phyloP scores from a whole-genome alignment of 345 rosid genomes.

The Leavenworthia alabamica region DNA sequence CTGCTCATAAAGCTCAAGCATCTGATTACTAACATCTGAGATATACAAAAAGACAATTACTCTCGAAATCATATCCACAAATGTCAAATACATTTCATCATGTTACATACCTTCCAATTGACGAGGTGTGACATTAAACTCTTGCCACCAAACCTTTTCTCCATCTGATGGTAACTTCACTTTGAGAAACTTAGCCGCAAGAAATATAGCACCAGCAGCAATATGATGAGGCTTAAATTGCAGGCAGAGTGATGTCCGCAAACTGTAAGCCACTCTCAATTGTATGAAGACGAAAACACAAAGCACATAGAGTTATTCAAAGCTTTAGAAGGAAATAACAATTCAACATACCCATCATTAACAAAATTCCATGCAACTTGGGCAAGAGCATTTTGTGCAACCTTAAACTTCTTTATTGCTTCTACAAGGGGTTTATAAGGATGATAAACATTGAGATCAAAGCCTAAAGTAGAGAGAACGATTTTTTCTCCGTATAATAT shows the following conservation, averaged over 20 bases:
- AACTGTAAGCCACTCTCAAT: conserved; percentile 78
- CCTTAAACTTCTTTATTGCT: conserved; percentile 91
- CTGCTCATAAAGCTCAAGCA: conserved; percentile 88
- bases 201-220: conserved; percentile 98
- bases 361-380: conserved; percentile 99
- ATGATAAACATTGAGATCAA: conserved; percentile 82
- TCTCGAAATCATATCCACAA: not conserved
- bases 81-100: not conserved
- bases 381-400: conserved; percentile 95
- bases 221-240: conserved; percentile 99
- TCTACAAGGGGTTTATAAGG: conserved; percentile 96
- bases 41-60: not conserved
- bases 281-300: conserved; percentile 42
- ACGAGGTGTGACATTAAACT: conserved; percentile 94
- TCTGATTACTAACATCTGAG: conserved; percentile 92
- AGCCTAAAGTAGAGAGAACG: conserved; percentile 84
- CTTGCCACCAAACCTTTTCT: conserved; percentile 99
- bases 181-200: conserved; percentile 96
- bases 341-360: conserved; percentile 83
- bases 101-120: conserved; percentile 74
- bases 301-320: conserved; percentile 34
- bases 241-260: conserved; percentile 98
- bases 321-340: conserved; percentile 23
- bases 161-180: conserved; percentile 98
- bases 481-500: conserved; percentile 80